These are phyloP conservation scores for Yamadazyma taylorii DNA, from an alignment of 1,139 yeast genomes.

Conservation along the genomic window DNA sequence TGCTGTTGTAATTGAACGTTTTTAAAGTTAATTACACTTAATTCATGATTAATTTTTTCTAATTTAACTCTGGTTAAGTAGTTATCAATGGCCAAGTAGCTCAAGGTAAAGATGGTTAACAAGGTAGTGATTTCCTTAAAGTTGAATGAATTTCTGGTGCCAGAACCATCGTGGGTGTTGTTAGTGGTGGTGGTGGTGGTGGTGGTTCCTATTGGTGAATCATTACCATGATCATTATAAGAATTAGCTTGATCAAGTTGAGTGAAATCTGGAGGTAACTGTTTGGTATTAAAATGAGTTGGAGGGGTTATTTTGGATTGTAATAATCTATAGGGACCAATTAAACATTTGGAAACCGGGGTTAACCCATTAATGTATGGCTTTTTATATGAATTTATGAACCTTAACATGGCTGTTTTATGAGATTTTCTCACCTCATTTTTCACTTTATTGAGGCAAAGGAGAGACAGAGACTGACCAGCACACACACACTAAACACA, in stretches of 20 bases:
- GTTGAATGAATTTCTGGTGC: background rate
- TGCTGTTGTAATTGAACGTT: conserved; percentile 44
- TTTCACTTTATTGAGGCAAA: no score
- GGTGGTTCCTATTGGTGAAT: no score
- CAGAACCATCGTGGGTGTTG: background rate
- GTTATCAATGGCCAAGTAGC: conserved; percentile 54
- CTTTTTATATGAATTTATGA: no score
- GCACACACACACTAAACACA: background rate
- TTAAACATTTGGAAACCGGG: no score
- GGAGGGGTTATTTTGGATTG: conserved; percentile 15
- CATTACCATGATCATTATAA: no score
- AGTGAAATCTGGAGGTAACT: conserved; percentile 18
- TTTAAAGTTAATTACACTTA: conserved; percentile 41
- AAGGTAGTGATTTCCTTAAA: conserved; percentile 32
- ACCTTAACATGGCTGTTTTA: no score
- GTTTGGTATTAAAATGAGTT: conserved; percentile 19
- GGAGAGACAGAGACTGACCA: no score
- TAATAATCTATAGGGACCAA: conserved; percentile 1
- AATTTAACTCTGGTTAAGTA: conserved; percentile 42
- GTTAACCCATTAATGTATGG: no score
- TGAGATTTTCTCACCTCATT: no score
- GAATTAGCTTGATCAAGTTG: conserved; percentile 6
- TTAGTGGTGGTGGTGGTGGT: conserved; percentile 4
- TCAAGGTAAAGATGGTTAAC: conserved; percentile 39
- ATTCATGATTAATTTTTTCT: conserved; percentile 42